Percentiles rank a stretch among this genome's conserved stretches.
Evolutionary conservation across 352 stramenopile genomes (phyloP).

Genomic region (Phytophthora fragariae): DNA sequence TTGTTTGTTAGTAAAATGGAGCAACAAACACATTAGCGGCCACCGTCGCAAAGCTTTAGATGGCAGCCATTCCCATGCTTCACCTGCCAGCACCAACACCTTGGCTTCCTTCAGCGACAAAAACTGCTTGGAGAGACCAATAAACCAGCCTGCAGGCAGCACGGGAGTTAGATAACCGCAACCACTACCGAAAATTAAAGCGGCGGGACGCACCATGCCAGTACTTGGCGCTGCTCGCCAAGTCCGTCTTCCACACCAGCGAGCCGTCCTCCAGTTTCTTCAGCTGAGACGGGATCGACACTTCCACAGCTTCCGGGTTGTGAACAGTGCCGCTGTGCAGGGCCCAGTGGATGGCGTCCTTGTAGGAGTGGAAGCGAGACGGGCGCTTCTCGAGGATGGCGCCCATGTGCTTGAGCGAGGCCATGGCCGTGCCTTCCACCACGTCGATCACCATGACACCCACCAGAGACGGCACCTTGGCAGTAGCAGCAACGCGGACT

Average conservation of each 20-base stretch:
- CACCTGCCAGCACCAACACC: constrained; percentile 83
- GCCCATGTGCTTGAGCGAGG: constrained; percentile 89
- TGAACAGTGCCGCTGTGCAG: constrained; percentile 78
- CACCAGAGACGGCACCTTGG: constrained; percentile 66
- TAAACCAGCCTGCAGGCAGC: constrained; percentile 73
- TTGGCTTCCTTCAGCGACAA: constrained; percentile 79
- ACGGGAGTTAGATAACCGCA: neutral
- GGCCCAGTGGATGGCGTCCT: constrained; percentile 85
- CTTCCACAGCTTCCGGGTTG: constrained; percentile 74
- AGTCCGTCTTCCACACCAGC: constrained; percentile 80
- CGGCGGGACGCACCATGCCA: constrained; percentile 63
- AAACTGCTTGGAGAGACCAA: constrained; percentile 87
- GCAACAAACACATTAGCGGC: neutral
- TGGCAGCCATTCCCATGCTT: neutral
- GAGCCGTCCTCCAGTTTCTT: constrained; percentile 53
- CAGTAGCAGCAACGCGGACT: constrained; percentile 71
- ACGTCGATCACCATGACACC: constrained; percentile 92
- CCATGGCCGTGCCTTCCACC: constrained; percentile 87
- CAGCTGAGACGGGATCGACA: constrained; percentile 88
- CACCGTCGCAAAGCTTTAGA: neutral
- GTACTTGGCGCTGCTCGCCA: constrained; percentile 75
- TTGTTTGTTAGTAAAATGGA: constrained; percentile 3
- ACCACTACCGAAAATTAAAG: neutral
- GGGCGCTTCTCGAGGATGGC: constrained; percentile 80
- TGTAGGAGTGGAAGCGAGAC: constrained; percentile 62